phyloP scores from a whole-genome alignment of 441 rosid genomes.

The Mallotus repandus region DNA sequence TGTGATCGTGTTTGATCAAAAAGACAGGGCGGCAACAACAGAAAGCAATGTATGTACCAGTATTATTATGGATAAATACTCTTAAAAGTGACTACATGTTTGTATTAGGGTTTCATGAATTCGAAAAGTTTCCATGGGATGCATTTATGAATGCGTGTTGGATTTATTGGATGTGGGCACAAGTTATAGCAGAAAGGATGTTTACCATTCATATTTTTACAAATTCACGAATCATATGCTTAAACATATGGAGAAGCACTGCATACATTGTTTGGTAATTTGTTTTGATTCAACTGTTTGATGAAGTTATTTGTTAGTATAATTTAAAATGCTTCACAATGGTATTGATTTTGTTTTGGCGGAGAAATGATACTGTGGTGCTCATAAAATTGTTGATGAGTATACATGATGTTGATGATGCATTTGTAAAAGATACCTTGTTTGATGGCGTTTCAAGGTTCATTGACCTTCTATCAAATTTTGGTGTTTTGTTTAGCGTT shows the following conservation, averaged over 20 bases:
- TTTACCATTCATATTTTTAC: no score
- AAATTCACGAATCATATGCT: no score
- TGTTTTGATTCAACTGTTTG: no score
- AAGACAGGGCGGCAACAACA: conserved; percentile 14
- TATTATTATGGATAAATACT: not conserved
- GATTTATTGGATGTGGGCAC: not conserved
- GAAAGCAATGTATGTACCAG: not conserved
- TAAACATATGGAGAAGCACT: no score
- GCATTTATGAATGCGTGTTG: not conserved
- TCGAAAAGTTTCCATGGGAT: not conserved
- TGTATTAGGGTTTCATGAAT: not conserved
- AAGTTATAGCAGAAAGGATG: not conserved
- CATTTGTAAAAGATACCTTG: not conserved
- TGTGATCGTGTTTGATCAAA: not conserved
- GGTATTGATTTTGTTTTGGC: no score
- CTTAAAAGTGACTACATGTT: not conserved
- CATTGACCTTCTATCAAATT: not conserved
- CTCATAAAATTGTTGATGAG: not conserved
- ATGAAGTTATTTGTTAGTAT: no score
- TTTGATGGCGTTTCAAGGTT: not conserved
- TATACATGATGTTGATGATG: not conserved
- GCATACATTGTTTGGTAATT: no score
- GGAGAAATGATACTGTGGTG: no score
- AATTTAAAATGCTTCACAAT: no score
- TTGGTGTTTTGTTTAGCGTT: not conserved